phyloP scores from a whole-genome alignment of 345 rosid species.

The Aquilaria sinensis region DNA sequence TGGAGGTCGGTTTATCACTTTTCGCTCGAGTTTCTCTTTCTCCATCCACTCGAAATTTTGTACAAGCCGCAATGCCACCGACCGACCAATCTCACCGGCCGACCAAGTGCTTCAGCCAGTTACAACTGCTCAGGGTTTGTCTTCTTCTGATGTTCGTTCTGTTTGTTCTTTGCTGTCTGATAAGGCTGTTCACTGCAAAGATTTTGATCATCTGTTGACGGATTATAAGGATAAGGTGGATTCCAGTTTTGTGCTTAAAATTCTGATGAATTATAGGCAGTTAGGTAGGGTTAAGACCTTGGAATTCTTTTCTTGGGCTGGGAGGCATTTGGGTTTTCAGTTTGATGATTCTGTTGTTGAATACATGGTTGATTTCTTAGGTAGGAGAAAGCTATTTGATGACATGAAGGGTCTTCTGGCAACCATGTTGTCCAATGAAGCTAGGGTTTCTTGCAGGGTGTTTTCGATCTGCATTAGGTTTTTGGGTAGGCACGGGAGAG shows the following conservation, averaged over 20 bases:
- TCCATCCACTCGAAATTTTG: background rate
- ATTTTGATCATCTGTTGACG: conserved; percentile 15
- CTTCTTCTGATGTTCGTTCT: conserved; percentile 12
- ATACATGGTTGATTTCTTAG: conserved; percentile 27
- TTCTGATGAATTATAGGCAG: conserved; percentile 27
- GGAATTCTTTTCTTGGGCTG: conserved; percentile 33
- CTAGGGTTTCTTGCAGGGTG: conserved; percentile 20
- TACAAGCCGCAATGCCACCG: background rate
- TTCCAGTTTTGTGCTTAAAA: conserved; percentile 22
- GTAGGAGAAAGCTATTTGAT: conserved; percentile 37
- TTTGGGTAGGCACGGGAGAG: conserved; percentile 29
- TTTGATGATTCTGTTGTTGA: conserved; percentile 27
- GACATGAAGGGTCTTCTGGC: conserved; percentile 25
- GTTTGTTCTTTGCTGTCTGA: conserved; percentile 19
- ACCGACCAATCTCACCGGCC: background rate
- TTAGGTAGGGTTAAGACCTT: conserved; percentile 27
- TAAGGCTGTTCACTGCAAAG: background rate
- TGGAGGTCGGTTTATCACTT: background rate
- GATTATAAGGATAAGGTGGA: conserved; percentile 18
- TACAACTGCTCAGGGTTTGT: background rate
- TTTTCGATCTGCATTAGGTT: conserved; percentile 29
- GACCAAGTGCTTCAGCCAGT: background rate
- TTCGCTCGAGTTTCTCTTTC: conserved; percentile 8
- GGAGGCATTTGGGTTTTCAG: conserved; percentile 23
- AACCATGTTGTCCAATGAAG: conserved; percentile 15